Percentiles rank a stretch among this genome's conserved stretches.
Conservation (phyloP, 805 yeast genomes). For the Candida incommunis region DNA sequence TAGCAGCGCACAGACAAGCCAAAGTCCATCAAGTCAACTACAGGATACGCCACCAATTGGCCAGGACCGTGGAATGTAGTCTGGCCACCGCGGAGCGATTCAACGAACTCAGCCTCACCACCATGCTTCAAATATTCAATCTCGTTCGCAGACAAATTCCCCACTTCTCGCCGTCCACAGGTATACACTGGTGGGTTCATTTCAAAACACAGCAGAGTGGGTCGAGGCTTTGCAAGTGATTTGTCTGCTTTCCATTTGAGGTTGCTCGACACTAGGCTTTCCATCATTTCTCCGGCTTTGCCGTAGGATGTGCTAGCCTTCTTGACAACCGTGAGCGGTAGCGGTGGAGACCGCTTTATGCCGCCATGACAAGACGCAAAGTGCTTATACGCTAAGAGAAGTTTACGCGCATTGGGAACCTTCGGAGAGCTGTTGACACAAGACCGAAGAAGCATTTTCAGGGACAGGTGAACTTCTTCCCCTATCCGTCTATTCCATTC, state of each 20-base stretch:
- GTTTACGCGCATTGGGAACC: too few species aligned
- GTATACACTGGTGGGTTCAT: conserved; percentile 70
- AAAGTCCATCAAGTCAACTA: conserved; percentile 55
- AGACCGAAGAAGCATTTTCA: too few species aligned
- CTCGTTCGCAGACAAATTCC: conserved; percentile 26
- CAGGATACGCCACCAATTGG: conserved; percentile 74
- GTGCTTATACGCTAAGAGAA: too few species aligned
- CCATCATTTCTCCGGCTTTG: not conserved
- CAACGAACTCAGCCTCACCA: conserved; percentile 44
- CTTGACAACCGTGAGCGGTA: not conserved
- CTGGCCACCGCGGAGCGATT: conserved; percentile 86
- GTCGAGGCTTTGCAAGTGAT: conserved; percentile 30
- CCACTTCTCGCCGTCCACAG: conserved; percentile 74
- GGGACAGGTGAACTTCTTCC: too few species aligned
- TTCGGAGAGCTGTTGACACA: too few species aligned
- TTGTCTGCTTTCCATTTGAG: not conserved
- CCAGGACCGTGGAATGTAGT: conserved; percentile 96
- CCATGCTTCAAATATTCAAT: conserved; percentile 14
- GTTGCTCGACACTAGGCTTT: not conserved
- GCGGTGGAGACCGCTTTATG: not conserved
- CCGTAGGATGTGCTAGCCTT: not conserved
- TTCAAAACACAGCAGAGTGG: conserved; percentile 68
- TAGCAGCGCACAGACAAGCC: conserved; percentile 47
- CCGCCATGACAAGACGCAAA: conserved; percentile 1
- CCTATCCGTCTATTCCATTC: too few species aligned